Base-by-base conservation (phyloP, 2,329 filamentous ascomycete species). In the Chaetomium sp. region DNA sequence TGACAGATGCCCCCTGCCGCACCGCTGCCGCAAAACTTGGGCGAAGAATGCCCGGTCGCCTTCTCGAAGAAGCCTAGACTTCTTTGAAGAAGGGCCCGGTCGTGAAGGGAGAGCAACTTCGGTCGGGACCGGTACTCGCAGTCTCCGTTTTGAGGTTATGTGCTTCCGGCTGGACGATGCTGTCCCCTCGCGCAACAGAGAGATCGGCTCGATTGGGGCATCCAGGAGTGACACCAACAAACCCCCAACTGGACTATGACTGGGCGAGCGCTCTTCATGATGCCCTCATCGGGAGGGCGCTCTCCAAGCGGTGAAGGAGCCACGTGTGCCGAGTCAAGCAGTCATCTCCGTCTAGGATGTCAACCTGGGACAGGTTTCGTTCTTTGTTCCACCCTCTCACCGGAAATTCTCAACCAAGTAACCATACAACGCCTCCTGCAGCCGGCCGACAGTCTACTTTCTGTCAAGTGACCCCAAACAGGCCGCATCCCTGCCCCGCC, bases 291-390 rank as follows among this genome's bases (percentile, higher is more conserved):
- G 42, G 31, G 25, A 21, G 25, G 27, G 16, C 35, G 6, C 51
- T 29, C 35, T 27, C n/a, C 47, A 63, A 42, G 64, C 64, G 60
- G 61, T 66, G 64, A 63, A 58, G 53, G 60, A 63, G 64, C 64
- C 81, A 83, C 80, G 79, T 83, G 81, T 82, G 80, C 81, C 82
- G 82, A 84, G 82, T 85, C 82, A 79, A 80, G 77, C 74, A 77
- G 78, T 75, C 72, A 74, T 71, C 63, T 63, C 59, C 73, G 72
- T 72, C 73, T 73, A 67, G 73, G 72, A 73, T 74, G 72, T 73
- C 72, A 72, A 74, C 72, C 73, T 69, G 73, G 74, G 67, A 69
- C 70, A 70, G 68, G 67, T 70, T 69, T 70, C 67, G 67, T 75
- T 79, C 80, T 82, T 82, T 82, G 80, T 82, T 79, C 74, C 74